Evolutionary conservation across 805 yeast genomes (phyloP), one percentile per base, ranked within the genome.

Genomic region (Sugiyamaella floridensis): DNA sequence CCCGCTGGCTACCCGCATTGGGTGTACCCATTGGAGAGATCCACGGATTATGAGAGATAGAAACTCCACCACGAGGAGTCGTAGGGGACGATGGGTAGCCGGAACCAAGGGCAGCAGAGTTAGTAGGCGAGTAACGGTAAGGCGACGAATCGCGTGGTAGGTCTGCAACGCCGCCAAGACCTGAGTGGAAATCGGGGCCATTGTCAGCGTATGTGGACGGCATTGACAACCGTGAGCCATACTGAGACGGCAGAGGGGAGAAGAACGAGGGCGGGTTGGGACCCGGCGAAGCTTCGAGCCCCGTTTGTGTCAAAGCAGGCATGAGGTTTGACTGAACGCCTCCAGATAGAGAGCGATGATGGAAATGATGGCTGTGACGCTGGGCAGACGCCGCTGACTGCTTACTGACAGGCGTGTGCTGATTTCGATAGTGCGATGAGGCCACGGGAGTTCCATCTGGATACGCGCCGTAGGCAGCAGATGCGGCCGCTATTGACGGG

Each of bases 31-130:
- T 43, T 6, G 52, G 52, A 10, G 55, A 45, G 18, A 48, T 44
- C 55, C 55, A 53, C 32, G 55, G 52, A 29, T 53, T 53, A 26
- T 53, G 53, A 7, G 51, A 47, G 4, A 37, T 43, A 8, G 48
- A 15, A 18, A 22, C 19, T 5, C 51, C 37, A 14, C 37, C 37
- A n/a, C 48, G 40, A 14, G 53, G 53, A 19, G 53, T 44, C 14
- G 50, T 19, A 19, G 55, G 55, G 18, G 55, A 29, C 26, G 28
- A 34, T 6, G 41, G 40, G 26, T 18, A 42, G 26, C n/a, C n/a
- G 7, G 44, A 18, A 11, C 12, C 37, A 14, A 32, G 37, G 4
- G 37, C 40, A 9, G 42, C 50, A 12, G 46, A 40, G 19, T 50
- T 52, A 29, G 48, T 49, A 10, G 55, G 55, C 29, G 55, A 53